Base-by-base conservation (phyloP, 108 stramenopile species). In the Fragilariopsis cylindrus region DNA sequence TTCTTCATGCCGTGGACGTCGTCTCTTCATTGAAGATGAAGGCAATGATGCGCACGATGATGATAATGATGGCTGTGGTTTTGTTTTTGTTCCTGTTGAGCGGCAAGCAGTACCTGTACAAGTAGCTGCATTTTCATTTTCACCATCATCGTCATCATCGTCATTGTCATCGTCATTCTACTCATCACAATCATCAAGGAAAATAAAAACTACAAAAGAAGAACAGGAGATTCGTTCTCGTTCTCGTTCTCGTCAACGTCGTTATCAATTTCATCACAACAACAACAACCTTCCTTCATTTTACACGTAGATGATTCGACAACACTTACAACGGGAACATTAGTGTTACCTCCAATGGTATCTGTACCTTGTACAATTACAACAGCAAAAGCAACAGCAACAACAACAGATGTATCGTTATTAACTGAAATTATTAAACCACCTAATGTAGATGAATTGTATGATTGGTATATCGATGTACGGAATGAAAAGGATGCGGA, bases 381-480 rank as follows among this genome's bases (percentile, higher is more conserved):
- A 55, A 0, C 55, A 56, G 0, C 8, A 56, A 9, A 3, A 55
- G 6, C 9, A 56, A 56, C 11, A 56, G 19, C 55, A 56, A 9
- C 55, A n/a, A n/a, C n/a, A 56, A 11, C 11, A 56, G 19, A 0
- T 19, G 6, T 30, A 1, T 7, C 42, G 0, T 1, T 0, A 1
- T 5, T 39, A 64, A 40, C 41, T n/a, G 65, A 66, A 16, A 13
- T 84, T 11, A 60, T 84, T 5, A 21, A 65, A 44, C 84, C 84
- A 0, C 77, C 84, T 5, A 81, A 75, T 43, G 73, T 81, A 70
- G 84, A 82, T 58, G 56, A 57, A 21, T 74, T 84, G 5, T 84
- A 78, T 75, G 84, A 84, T 48, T 84, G 84, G 84, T 79, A 79
- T 68, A 74, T 71, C 46, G 66, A 79, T 64, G 64, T 77, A 9